phyloP scores from a whole-genome alignment of 2,329 filamentous ascomycete species.

The Xylariomycetidae sp. region DNA sequence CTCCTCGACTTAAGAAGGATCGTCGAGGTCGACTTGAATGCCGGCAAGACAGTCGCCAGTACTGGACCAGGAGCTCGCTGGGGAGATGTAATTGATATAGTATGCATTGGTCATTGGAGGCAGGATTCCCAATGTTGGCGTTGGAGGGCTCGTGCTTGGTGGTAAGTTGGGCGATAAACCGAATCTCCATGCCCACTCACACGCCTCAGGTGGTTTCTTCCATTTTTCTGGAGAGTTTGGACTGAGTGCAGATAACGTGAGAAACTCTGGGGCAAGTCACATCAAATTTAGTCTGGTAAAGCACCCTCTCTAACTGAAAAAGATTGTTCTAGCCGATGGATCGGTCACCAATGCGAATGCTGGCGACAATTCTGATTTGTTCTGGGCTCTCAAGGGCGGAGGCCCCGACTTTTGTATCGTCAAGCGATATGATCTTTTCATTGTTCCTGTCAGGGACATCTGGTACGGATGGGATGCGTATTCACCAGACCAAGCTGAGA shows the following conservation, averaged over 20 bases:
- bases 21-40: conserved; percentile 13
- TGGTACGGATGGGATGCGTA: too few relatives aligned
- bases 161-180: conserved; percentile 4
- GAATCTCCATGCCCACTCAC: conserved; percentile 1
- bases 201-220: conserved; percentile 15
- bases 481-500: too few relatives aligned
- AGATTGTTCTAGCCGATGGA: conserved; percentile 42
- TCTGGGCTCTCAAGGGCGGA: conserved; percentile 43
- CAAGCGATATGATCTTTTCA: conserved; percentile 29
- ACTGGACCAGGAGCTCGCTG: conserved; percentile 25
- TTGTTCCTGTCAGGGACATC: conserved; percentile 15
- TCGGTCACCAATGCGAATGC: conserved; percentile 35
- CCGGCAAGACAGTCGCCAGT: conserved; percentile 17
- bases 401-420: conserved; percentile 42
- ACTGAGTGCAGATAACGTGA: conserved; percentile 38
- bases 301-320: background rate
- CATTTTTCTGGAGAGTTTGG: conserved; percentile 24
- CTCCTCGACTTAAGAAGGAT: conserved; percentile 18
- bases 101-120: conserved; percentile 14
- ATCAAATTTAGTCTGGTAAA: background rate
- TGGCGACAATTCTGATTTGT: conserved; percentile 36
- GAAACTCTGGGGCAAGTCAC: conserved; percentile 26
- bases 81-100: conserved; percentile 12
- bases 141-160: conserved; percentile 27
- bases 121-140: conserved; percentile 16